A percentile compares a stretch with the other conserved stretches of the same genome.
Conservation (phyloP, 768 basidiomycete genomes). For the Boletus rubropictus region DNA sequence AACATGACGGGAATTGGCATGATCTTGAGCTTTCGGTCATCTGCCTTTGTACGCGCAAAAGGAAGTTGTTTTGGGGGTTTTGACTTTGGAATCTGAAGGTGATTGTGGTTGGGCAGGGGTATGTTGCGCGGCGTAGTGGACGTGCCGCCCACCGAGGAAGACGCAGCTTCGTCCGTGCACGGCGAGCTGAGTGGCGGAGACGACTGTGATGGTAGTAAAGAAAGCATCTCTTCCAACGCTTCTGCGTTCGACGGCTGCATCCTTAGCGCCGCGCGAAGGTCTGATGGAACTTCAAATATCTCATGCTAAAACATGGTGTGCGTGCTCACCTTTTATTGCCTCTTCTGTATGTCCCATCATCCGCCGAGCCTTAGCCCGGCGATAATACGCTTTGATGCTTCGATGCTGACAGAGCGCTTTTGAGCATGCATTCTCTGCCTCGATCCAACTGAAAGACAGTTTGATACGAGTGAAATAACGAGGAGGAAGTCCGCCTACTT, state of each 20-base stretch:
- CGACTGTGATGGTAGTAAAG: slow-evolving; percentile 29
- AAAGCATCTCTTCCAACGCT: slow-evolving; percentile 50
- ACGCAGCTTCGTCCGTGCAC: slow-evolving; percentile 20
- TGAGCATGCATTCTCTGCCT: slow-evolving; percentile 67
- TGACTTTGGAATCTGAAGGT: slow-evolving; percentile 35
- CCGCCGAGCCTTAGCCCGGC: slow-evolving; percentile 60
- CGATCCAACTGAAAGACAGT: slow-evolving; percentile 50
- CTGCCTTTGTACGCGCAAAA: slow-evolving; percentile 45
- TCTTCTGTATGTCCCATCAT: slow-evolving; percentile 54
- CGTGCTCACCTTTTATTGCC: slow-evolving; percentile 50
- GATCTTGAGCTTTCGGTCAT: slow-evolving; percentile 52
- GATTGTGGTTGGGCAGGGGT: slow-evolving; percentile 23
- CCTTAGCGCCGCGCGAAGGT: slow-evolving; percentile 54
- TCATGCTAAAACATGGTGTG: no score
- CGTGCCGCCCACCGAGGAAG: slow-evolving; percentile 26
- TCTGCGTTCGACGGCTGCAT: slow-evolving; percentile 62
- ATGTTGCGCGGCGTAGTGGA: slow-evolving; percentile 8
- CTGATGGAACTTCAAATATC: slow-evolving; percentile 29
- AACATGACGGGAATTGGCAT: slow-evolving; percentile 41
- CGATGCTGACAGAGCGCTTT: slow-evolving; percentile 57
- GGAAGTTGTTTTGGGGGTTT: slow-evolving; percentile 46
- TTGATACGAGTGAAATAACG: slow-evolving; percentile 13
- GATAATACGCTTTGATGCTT: slow-evolving; percentile 64
- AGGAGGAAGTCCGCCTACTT: slow-evolving; percentile 42
- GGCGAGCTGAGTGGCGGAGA: slow-evolving; percentile 8